Percentiles rank a stretch among this genome's conserved stretches.
These are phyloP conservation scores for Phytopythium chamaehyphon DNA, from an alignment of 352 stramenopile species.

Conservation along the genomic window DNA sequence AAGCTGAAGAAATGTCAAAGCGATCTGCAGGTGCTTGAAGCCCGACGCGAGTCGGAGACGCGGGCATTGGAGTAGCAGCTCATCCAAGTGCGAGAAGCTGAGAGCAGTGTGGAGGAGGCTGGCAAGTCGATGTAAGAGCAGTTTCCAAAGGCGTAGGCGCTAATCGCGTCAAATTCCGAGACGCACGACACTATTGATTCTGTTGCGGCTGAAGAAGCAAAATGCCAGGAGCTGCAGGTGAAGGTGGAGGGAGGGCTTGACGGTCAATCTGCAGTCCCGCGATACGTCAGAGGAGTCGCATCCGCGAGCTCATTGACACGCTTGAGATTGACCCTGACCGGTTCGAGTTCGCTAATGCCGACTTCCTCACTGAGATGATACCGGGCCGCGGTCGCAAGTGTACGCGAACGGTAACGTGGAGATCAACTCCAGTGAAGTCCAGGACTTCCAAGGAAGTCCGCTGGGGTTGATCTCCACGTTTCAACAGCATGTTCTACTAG, in stretches of 20 bases:
- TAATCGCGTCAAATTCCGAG: not conserved
- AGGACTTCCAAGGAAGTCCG: too few relatives aligned
- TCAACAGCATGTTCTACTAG: too few relatives aligned
- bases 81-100: not conserved
- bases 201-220: not conserved
- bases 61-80: conserved; percentile 8
- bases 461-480: too few relatives aligned
- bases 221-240: not conserved
- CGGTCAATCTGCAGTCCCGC: not conserved
- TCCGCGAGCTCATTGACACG: too few relatives aligned
- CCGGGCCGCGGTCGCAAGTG: too few relatives aligned
- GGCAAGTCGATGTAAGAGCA: conserved; percentile 9
- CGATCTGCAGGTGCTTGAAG: conserved; percentile 11
- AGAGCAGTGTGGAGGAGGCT: conserved; percentile 1
- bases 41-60: conserved; percentile 9
- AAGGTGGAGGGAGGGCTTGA: not conserved
- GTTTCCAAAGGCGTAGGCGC: conserved; percentile 4
- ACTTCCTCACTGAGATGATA: too few relatives aligned
- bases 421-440: too few relatives aligned
- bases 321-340: too few relatives aligned
- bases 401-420: too few relatives aligned
- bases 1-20: conserved; percentile 6
- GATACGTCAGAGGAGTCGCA: too few relatives aligned
- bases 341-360: too few relatives aligned
- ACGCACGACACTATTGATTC: not conserved